Evolutionary conservation across 805 yeast species (phyloP).

Genomic region (Schizosaccharomyces japonicus): DNA sequence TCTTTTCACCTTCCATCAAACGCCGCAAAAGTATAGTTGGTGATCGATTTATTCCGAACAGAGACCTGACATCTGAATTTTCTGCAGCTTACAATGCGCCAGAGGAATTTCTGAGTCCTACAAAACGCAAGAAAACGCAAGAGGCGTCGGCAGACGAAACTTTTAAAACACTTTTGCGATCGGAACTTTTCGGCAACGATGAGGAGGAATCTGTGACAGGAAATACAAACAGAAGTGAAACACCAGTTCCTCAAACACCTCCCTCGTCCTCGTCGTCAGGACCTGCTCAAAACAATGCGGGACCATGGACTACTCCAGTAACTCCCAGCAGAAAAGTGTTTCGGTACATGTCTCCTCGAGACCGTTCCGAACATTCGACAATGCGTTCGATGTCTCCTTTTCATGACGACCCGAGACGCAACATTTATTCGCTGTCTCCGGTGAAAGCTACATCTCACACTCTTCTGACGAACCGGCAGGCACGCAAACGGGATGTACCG

Average conservation of each 20-base stretch:
- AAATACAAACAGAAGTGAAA: neutral
- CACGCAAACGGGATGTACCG: slow-evolving; percentile 50
- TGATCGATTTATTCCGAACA: slow-evolving; percentile 69
- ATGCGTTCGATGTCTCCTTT: slow-evolving; percentile 14
- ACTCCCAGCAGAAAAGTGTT: slow-evolving; percentile 33
- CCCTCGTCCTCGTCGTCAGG: slow-evolving; percentile 13
- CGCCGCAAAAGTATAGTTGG: slow-evolving; percentile 22
- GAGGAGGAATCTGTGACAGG: slow-evolving; percentile 24
- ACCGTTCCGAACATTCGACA: slow-evolving; percentile 21
- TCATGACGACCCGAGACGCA: slow-evolving; percentile 15
- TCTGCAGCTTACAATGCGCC: slow-evolving; percentile 58
- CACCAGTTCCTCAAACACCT: neutral
- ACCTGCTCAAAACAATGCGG: slow-evolving; percentile 12
- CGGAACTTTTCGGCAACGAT: slow-evolving; percentile 78
- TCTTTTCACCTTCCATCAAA: neutral
- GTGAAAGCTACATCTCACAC: slow-evolving; percentile 73
- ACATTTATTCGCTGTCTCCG: slow-evolving; percentile 59
- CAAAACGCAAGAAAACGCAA: slow-evolving; percentile 8
- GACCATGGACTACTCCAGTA: slow-evolving; percentile 14
- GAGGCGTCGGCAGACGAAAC: slow-evolving; percentile 40
- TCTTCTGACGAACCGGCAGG: slow-evolving; percentile 56
- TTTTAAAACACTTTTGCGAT: slow-evolving; percentile 61
- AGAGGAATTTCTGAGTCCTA: slow-evolving; percentile 19
- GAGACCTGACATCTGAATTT: slow-evolving; percentile 52
- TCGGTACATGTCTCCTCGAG: slow-evolving; percentile 46